Base-by-base conservation (phyloP, 1,284 basidiomycete species). In the Boletus sp. region DNA sequence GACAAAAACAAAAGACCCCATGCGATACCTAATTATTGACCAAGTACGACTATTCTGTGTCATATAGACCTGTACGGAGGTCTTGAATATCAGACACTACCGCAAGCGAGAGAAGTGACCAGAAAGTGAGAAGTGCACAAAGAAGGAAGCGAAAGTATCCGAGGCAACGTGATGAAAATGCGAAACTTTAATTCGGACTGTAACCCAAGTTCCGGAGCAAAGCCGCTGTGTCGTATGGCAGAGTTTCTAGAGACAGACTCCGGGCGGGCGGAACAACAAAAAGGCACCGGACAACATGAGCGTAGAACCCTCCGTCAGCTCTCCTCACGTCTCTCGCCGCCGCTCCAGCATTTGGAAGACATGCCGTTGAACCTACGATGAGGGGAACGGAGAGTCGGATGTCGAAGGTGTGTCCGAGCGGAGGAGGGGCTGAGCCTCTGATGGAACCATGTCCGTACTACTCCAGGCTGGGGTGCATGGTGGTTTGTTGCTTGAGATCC, bases 321-420 rank as follows among this genome's bases (percentile, higher is more conserved):
- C 25, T 29, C 34, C 19, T 44, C 30, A 16, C 8, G 17, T n/a
- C 30, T 25, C 30, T 16, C 4, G n/a, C 4, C 30, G 8, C n/a
- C 16, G 27, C 38, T 4, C n/a, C 20, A 17, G 19, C 23, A n/a
- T 26, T 32, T 2, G 12, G 33, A 25, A 30, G 5, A 29, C 12
- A 8, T n/a, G n/a, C 23, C 10, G 13, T 16, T 22, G 27, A 9
- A 25, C 25, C 32, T 3, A 12, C 57, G 55, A 13, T 55, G 56
- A 22, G 26, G 16, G 32, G 47, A 57, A 6, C 19, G 29, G 14
- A 43, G 35, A 8, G 13, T 5, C 16, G 35, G 13, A 8, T 8
- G 13, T 35, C 16, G 17, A 42, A 32, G 8, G 36, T n/a, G 26
- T 20, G 27, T 25, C 29, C 8, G 8, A 27, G 27, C 9, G 37